A percentile compares a stretch with the other conserved stretches of the same genome.
These are phyloP conservation scores for Paspalum notatum DNA, from an alignment of 176 grass and related monocot genomes.

Conservation along the genomic window DNA sequence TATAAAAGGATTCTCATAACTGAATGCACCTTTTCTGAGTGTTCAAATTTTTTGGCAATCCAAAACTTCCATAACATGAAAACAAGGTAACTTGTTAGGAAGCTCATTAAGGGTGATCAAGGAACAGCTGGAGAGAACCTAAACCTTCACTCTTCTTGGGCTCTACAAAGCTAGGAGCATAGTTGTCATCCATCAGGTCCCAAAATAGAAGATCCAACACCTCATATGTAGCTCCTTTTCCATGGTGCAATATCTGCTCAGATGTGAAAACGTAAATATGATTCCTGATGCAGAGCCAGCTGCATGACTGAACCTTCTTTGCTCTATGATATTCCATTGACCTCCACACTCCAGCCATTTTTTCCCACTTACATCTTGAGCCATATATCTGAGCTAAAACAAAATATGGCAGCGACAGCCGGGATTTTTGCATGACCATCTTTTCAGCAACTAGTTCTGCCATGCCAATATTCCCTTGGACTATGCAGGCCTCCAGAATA, in stretches of 20 bases:
- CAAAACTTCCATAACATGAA: not conserved
- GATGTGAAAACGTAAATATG: conserved; percentile 59
- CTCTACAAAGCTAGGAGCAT: conserved; percentile 22
- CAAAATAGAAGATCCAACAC: conserved; percentile 60
- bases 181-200: conserved; percentile 52
- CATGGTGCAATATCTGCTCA: conserved; percentile 65
- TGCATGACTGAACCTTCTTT: conserved; percentile 61
- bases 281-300: conserved; percentile 79
- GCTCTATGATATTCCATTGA: conserved; percentile 61
- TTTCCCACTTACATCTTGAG: conserved; percentile 79
- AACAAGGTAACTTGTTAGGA: not conserved
- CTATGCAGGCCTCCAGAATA: conserved; percentile 76
- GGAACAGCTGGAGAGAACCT: conserved; percentile 24
- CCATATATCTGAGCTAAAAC: conserved; percentile 67
- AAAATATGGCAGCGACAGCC: conserved; percentile 65
- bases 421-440: conserved; percentile 57
- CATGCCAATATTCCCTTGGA: conserved; percentile 50
- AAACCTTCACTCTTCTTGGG: conserved; percentile 15
- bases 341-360: conserved; percentile 79
- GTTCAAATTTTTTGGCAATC: not conserved
- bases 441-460: conserved; percentile 69
- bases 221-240: conserved; percentile 59
- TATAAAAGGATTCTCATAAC: not conserved
- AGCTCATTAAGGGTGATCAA: conserved; percentile 6
- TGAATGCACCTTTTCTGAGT: not conserved